phyloP scores from a whole-genome alignment of 495 filamentous ascomycete genomes.

The Articulospora tetracladia region DNA sequence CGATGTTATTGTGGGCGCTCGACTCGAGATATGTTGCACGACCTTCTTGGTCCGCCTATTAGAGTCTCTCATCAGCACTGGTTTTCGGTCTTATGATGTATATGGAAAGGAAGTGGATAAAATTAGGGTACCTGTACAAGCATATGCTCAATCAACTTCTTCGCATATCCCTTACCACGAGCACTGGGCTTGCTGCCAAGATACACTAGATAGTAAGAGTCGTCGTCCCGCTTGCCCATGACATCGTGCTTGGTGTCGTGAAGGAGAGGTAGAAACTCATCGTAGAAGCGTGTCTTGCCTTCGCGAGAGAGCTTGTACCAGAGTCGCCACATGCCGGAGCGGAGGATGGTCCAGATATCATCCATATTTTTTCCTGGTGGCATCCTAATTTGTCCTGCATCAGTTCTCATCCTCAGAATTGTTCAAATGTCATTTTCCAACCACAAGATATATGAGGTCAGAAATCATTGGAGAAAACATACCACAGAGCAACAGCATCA shows the following conservation, averaged over 20 bases:
- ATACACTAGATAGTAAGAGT: conserved; percentile 75
- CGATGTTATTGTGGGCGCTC: conserved; percentile 59
- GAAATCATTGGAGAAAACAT: conserved; percentile 30
- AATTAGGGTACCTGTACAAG: conserved; percentile 56
- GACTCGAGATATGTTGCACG: conserved; percentile 71
- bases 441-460: no score
- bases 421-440: no score
- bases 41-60: conserved; percentile 60
- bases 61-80: conserved; percentile 7
- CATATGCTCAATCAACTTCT: conserved; percentile 62
- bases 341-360: conserved; percentile 62
- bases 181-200: conserved; percentile 65
- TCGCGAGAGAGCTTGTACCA: conserved; percentile 67
- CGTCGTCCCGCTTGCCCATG: conserved; percentile 58
- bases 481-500: conserved; percentile 77
- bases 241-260: conserved; percentile 65
- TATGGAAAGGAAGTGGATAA: conserved; percentile 23
- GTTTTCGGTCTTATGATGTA: not conserved
- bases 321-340: conserved; percentile 68
- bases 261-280: conserved; percentile 71
- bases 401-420: not conserved
- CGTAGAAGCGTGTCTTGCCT: conserved; percentile 67
- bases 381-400: conserved; percentile 53
- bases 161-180: conserved; percentile 65
- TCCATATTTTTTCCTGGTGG: conserved; percentile 72